A percentile compares a stretch with the other conserved stretches of the same genome.
phyloP scores from a whole-genome alignment of 192 early-diverging fungal genomes.

The Mortierella alpina region DNA sequence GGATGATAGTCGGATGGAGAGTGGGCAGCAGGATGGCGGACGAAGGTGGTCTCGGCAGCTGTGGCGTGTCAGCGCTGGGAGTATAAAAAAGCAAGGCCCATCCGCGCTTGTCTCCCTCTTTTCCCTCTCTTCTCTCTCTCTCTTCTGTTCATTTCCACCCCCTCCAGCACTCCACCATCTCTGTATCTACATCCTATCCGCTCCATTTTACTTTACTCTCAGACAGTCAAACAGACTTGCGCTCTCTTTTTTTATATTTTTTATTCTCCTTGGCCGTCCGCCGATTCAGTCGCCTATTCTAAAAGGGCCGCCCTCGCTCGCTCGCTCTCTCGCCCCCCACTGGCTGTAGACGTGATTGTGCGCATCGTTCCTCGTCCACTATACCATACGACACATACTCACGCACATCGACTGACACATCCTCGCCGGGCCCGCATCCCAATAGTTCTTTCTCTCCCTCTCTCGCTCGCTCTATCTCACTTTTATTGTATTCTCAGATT shows the following conservation, averaged over 20 bases:
- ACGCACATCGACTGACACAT: neutral
- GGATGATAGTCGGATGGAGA: too few relatives aligned
- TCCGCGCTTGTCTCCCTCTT: neutral
- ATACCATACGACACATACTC: neutral
- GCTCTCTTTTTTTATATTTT: too few relatives aligned
- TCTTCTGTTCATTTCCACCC: neutral
- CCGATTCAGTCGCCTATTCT: too few relatives aligned
- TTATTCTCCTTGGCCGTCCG: too few relatives aligned
- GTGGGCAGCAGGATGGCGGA: too few relatives aligned
- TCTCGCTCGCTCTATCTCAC: neutral
- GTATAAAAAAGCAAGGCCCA: constrained; percentile 2
- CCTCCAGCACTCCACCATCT: neutral
- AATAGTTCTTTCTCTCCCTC: neutral
- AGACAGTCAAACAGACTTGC: too few relatives aligned
- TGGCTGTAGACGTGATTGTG: too few relatives aligned
- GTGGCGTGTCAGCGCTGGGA: neutral
- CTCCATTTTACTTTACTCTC: too few relatives aligned
- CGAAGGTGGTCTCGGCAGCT: neutral
- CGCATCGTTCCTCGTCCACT: too few relatives aligned
- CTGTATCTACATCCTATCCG: too few relatives aligned
- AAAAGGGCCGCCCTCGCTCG: too few relatives aligned
- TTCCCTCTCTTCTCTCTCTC: neutral
- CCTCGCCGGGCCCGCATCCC: neutral
- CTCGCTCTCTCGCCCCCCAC: too few relatives aligned
- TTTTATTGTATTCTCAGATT: neutral